Percentiles rank a stretch among this genome's conserved stretches.
Evolutionary conservation across 2,329 filamentous ascomycete genomes (phyloP).

Genomic region (Fusarium tricinctum): DNA sequence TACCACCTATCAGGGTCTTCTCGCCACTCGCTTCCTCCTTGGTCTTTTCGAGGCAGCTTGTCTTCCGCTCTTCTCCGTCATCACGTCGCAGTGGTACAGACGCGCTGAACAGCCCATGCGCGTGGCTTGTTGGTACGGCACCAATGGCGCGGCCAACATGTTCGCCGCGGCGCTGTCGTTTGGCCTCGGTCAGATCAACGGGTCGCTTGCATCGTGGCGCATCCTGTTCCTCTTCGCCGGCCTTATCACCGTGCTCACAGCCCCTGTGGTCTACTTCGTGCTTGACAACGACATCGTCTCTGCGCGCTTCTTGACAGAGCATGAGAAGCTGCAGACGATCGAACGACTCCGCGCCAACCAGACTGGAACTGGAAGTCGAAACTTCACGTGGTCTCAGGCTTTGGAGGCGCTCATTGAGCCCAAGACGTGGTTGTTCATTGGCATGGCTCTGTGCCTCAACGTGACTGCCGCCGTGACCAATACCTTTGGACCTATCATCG

Average conservation of each 20-base stretch:
- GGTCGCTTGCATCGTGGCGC: slow-evolving; percentile 55
- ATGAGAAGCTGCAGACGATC: slow-evolving; percentile 76
- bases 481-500: slow-evolving; percentile 74
- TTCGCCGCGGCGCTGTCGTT: slow-evolving; percentile 69
- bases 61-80: slow-evolving; percentile 62
- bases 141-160: slow-evolving; percentile 70
- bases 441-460: slow-evolving; percentile 72
- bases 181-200: slow-evolving; percentile 67
- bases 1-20: slow-evolving; percentile 62
- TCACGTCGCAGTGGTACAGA: slow-evolving; percentile 64
- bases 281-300: slow-evolving; percentile 71
- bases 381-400: slow-evolving; percentile 77
- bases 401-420: slow-evolving; percentile 63
- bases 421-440: slow-evolving; percentile 72
- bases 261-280: slow-evolving; percentile 70
- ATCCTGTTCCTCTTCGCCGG: slow-evolving; percentile 74
- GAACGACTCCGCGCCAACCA: slow-evolving; percentile 81
- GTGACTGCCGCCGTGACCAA: slow-evolving; percentile 74
- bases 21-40: slow-evolving; percentile 65
- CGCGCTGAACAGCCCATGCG: slow-evolving; percentile 71
- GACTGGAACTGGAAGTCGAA: slow-evolving; percentile 79
- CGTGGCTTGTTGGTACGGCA: slow-evolving; percentile 76
- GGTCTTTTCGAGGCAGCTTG: slow-evolving; percentile 66
- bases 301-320: slow-evolving; percentile 70
- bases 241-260: slow-evolving; percentile 70